Percentiles rank a stretch among this genome's conserved stretches.
phyloP scores from a whole-genome alignment of 129 eudicot species.

The Flaveria bidentis region DNA sequence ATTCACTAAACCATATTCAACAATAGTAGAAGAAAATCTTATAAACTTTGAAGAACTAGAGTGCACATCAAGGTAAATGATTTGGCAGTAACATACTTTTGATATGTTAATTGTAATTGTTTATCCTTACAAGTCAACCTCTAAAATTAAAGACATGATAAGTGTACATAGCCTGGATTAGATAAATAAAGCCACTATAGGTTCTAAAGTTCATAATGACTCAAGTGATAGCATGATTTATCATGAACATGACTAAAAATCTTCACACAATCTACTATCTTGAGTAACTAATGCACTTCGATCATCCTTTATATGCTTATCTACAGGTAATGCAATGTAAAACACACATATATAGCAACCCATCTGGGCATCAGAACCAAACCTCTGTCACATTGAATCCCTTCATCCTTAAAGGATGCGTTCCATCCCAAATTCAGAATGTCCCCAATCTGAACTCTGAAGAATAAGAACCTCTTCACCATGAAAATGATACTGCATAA shows the following conservation, averaged over 20 bases:
- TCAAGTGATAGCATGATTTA: too few species aligned
- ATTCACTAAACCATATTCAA: too few species aligned
- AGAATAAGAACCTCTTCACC: slow-evolving; percentile 23
- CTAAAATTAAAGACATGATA: too few species aligned
- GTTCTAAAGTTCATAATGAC: too few species aligned
- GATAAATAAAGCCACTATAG: too few species aligned
- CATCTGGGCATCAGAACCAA: slow-evolving; percentile 31
- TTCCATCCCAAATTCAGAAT: not conserved
- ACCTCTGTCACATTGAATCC: slow-evolving; percentile 25
- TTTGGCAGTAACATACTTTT: too few species aligned
- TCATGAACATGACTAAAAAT: not conserved
- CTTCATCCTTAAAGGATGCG: slow-evolving; percentile 8
- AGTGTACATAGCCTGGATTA: too few species aligned
- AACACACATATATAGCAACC: slow-evolving; percentile 4
- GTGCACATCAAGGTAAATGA: too few species aligned
- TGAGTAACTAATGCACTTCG: not conserved
- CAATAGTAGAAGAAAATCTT: too few species aligned
- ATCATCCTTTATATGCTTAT: not conserved
- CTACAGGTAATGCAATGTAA: not conserved
- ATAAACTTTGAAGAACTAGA: too few species aligned
- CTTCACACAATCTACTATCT: not conserved
- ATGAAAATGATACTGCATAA: slow-evolving; percentile 15
- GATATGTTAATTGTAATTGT: too few species aligned
- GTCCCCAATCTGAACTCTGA: slow-evolving; percentile 28
- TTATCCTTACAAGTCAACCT: too few species aligned